Evolutionary conservation across 1,139 yeast genomes (phyloP), one percentile per base, ranked within the genome.

Genomic region (Debaryomyces sp.): DNA sequence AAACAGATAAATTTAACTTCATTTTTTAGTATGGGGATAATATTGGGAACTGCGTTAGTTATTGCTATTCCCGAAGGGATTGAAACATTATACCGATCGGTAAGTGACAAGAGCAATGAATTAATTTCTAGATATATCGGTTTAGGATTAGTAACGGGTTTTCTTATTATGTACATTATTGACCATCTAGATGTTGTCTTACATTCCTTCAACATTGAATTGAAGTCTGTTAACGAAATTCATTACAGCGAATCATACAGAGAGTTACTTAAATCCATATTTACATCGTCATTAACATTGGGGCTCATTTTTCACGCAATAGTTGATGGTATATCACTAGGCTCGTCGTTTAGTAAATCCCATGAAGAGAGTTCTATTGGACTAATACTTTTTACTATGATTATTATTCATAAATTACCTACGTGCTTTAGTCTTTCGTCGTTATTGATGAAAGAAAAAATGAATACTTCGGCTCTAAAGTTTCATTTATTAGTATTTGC

Each of bases 271-370:
- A 53, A 54, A 26, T 68, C 73, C 1, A 50, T 68, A 5, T 32
- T 63, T 9, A 44, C 54, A 17, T 63, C 73, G 17, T 67, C 86
- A 1, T 71, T 82, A 8, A 81, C 88, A 0, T 59, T 87, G 7
- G 91, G 92, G 0, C 71, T 87, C 15, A 62, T 85, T 0, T 72
- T 87, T 23, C 96, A 87, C 60, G 82, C 89, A 0, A 58, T 82
- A 4, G 82, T 89, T 1, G 96, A 87, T 58, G 96, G 96, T 1
- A 71, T 87, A n/a, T 84, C 91, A 0, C 70, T 87, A 41, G 91
- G 92, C 0, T 80, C 89, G 0, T 75, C 88, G 0, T 75, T 81
- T 41, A 68, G 79, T 29, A 62, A 81, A 1, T 13, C 24, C 13
- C 33, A 12, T 6, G 71, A 75, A 1, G 70, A 74, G 49, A 59